phyloP scores from a whole-genome alignment of 768 basidiomycete species.

The Trametes meyenii region DNA sequence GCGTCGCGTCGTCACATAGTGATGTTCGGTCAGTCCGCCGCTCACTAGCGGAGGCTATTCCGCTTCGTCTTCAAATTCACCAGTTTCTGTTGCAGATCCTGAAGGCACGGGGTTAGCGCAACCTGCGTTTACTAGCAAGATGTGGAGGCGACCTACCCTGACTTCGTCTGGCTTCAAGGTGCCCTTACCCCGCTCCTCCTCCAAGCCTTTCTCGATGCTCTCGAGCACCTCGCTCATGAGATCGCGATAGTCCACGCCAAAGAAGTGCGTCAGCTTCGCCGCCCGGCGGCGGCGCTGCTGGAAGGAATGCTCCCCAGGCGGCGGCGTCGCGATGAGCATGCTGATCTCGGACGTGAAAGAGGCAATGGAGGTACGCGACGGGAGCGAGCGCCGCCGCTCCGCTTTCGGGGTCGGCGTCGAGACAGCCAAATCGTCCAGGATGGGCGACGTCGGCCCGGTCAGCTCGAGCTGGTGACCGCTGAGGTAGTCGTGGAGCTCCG shows the following conservation, averaged over 20 bases:
- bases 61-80: conserved; percentile 59
- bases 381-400: conserved; percentile 73
- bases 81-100: conserved; percentile 50
- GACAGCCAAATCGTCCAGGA: conserved; percentile 9
- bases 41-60: conserved; percentile 29
- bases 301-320: conserved; percentile 49
- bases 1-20: conserved; percentile 1
- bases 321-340: conserved; percentile 38
- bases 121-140: not conserved
- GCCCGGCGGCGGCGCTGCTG: conserved; percentile 73
- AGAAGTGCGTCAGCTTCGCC: conserved; percentile 85
- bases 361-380: conserved; percentile 60
- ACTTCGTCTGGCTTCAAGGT: conserved; percentile 68
- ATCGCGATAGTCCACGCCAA: conserved; percentile 83
- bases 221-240: conserved; percentile 78
- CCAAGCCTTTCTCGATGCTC: conserved; percentile 76
- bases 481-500: conserved; percentile 73
- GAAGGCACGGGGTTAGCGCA: conserved; percentile 9
- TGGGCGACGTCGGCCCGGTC: conserved; percentile 4
- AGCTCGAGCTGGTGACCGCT: conserved; percentile 35
- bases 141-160: conserved; percentile 50
- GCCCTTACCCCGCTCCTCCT: conserved; percentile 68
- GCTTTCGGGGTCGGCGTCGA: conserved; percentile 40
- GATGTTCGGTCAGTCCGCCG: not conserved
- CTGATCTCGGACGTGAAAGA: conserved; percentile 60